A percentile compares a stretch with the other conserved stretches of the same genome.
Conservation (phyloP, 768 basidiomycete genomes). For the Suillus luteus region DNA sequence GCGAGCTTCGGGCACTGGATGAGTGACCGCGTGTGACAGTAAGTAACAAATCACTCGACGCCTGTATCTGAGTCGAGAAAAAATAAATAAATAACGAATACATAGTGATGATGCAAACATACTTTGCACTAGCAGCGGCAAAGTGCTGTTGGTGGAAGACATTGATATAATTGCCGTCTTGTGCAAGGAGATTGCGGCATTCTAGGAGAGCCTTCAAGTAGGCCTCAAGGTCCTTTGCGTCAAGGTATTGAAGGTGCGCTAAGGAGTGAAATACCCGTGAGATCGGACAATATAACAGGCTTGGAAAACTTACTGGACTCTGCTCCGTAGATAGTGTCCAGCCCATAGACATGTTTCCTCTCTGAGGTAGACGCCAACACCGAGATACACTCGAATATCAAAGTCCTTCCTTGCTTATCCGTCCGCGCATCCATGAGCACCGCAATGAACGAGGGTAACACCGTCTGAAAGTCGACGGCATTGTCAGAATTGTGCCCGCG, state of each 20-base stretch:
- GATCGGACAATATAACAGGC: constrained; percentile 1
- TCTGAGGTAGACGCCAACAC: constrained; percentile 42
- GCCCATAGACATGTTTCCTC: constrained; percentile 62
- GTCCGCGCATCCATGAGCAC: constrained; percentile 41
- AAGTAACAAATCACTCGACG: constrained; percentile 74
- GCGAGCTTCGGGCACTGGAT: constrained; percentile 50
- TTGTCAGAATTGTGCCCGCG: constrained; percentile 63
- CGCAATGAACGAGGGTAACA: constrained; percentile 70
- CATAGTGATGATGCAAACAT: constrained; percentile 36
- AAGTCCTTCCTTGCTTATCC: constrained; percentile 31
- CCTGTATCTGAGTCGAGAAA: constrained; percentile 53
- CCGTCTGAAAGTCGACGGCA: constrained; percentile 76
- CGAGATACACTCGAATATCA: constrained; percentile 57
- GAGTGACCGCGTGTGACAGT: constrained; percentile 73
- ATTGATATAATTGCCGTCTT: constrained; percentile 60
- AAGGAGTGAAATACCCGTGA: constrained; percentile 25
- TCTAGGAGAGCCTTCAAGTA: constrained; percentile 57
- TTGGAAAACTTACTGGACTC: constrained; percentile 47
- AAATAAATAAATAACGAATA: constrained; percentile 5
- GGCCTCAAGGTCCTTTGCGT: constrained; percentile 58
- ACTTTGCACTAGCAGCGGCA: constrained; percentile 46
- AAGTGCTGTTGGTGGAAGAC: constrained; percentile 64
- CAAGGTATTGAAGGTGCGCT: constrained; percentile 65
- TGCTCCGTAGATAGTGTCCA: constrained; percentile 72
- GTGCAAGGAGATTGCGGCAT: constrained; percentile 55